Evolutionary conservation across 345 rosid species (phyloP).

Genomic region (Salix exigua): DNA sequence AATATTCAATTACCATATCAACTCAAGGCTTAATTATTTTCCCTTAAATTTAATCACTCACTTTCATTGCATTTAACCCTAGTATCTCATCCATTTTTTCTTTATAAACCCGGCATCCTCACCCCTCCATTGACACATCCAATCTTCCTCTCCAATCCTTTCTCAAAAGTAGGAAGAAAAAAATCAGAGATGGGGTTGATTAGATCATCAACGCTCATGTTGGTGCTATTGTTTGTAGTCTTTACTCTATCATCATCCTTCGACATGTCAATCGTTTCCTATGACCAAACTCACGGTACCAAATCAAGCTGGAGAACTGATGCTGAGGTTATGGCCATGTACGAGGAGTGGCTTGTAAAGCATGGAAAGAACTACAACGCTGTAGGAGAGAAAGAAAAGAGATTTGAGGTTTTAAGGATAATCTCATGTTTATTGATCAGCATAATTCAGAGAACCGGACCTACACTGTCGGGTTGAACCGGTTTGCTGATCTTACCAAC

Average conservation of each 20-base stretch:
- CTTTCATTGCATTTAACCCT: too few relatives aligned
- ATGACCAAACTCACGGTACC: conserved; percentile 49
- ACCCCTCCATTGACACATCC: too few relatives aligned
- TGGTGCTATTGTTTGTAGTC: conserved; percentile 35
- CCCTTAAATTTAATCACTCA: too few relatives aligned
- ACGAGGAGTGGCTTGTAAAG: conserved; percentile 66
- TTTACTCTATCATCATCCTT: conserved; percentile 52
- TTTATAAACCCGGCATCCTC: too few relatives aligned
- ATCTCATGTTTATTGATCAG: conserved; percentile 72
- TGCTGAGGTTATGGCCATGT: conserved; percentile 59
- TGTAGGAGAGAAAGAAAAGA: conserved; percentile 60
- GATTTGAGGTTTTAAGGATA: conserved; percentile 77
- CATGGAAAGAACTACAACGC: conserved; percentile 64
- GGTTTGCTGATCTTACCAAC: conserved; percentile 85
- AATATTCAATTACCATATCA: too few relatives aligned
- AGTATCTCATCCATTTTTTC: too few relatives aligned
- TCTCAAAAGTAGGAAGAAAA: too few relatives aligned
- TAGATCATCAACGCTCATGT: too few relatives aligned
- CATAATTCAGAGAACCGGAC: conserved; percentile 61
- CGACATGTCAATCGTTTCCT: conserved; percentile 75
- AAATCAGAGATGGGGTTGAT: too few relatives aligned
- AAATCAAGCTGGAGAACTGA: conserved; percentile 49
- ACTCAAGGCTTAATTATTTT: too few relatives aligned
- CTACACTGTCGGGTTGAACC: conserved; percentile 68
- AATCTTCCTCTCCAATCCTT: too few relatives aligned